phyloP scores from a whole-genome alignment of 208 protist genomes.

The Angomonas ambiguus region DNA sequence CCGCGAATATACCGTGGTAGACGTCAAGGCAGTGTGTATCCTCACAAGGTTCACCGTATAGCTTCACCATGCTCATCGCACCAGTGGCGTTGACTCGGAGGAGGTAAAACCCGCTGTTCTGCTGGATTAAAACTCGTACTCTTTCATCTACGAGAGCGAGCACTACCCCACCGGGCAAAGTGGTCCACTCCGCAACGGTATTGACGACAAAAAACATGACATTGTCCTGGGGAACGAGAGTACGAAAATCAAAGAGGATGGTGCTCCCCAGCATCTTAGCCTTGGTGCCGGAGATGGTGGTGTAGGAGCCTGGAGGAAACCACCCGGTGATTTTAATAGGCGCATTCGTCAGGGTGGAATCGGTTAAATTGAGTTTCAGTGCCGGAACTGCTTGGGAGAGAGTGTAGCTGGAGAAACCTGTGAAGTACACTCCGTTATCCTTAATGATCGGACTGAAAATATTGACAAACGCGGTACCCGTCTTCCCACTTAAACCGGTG shows the following conservation, averaged over 20 bases:
- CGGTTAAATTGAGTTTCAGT: neutral
- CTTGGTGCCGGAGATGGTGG: neutral
- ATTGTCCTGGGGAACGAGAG: neutral
- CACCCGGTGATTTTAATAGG: neutral
- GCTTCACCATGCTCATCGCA: neutral
- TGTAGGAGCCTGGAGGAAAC: neutral
- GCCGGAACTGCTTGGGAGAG: neutral
- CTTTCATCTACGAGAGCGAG: neutral
- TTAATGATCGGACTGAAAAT: neutral
- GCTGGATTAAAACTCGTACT: neutral
- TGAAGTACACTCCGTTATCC: neutral
- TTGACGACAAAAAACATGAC: neutral
- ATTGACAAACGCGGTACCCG: neutral
- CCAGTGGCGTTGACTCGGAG: neutral
- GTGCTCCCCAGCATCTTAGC: neutral
- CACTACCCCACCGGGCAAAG: neutral
- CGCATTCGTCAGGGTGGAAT: neutral
- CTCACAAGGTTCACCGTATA: neutral
- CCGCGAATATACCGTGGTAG: neutral
- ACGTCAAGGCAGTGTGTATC: neutral
- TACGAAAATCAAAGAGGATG: neutral
- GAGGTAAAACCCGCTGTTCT: neutral
- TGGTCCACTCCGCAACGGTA: neutral
- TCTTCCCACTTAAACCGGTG: neutral
- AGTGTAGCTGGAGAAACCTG: neutral